A percentile compares a stretch with the other conserved stretches of the same genome.
Conservation (phyloP, 768 basidiomycete species). For the Termitomyces sp. region DNA sequence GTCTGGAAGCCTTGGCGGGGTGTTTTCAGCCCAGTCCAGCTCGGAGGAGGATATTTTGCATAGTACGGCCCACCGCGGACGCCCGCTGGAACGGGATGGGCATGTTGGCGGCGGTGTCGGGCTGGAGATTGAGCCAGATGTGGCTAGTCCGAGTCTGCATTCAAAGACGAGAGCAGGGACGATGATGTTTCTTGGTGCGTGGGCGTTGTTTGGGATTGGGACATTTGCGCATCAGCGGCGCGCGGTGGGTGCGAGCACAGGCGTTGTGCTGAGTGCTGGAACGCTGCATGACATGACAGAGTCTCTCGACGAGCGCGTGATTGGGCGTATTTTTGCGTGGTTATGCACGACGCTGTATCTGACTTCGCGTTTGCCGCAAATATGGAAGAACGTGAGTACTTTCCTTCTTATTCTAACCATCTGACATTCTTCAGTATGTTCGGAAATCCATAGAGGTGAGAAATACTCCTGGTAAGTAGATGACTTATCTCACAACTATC, state of each 20-base stretch:
- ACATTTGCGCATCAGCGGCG: slow-evolving; percentile 37
- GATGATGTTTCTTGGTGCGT: slow-evolving; percentile 80
- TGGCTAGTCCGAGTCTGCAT: slow-evolving; percentile 29
- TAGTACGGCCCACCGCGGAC: slow-evolving; percentile 36
- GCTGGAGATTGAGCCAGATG: slow-evolving; percentile 23
- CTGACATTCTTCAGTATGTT: slow-evolving; percentile 53
- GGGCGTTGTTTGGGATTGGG: slow-evolving; percentile 71
- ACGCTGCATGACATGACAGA: slow-evolving; percentile 18
- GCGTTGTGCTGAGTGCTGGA: slow-evolving; percentile 43
- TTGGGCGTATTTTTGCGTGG: slow-evolving; percentile 95
- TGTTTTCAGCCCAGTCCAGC: slow-evolving; percentile 23
- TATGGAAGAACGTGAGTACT: slow-evolving; percentile 94
- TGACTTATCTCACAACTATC: slow-evolving; percentile 4
- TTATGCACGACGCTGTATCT: slow-evolving; percentile 89
- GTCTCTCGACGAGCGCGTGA: slow-evolving; percentile 51
- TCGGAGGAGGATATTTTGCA: slow-evolving; percentile 26
- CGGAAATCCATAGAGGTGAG: slow-evolving; percentile 86
- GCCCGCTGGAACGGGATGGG: slow-evolving; percentile 40
- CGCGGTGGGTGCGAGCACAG: slow-evolving; percentile 29
- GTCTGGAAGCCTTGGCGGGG: slow-evolving; percentile 44
- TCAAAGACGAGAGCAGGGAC: slow-evolving; percentile 68
- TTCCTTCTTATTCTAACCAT: neutral
- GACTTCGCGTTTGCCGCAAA: slow-evolving; percentile 92
- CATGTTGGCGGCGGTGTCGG: slow-evolving; percentile 17
- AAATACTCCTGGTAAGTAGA: neutral